These are phyloP conservation scores for Schizophyllum commune DNA, from an alignment of 1,284 basidiomycete species.

Conservation along the genomic window DNA sequence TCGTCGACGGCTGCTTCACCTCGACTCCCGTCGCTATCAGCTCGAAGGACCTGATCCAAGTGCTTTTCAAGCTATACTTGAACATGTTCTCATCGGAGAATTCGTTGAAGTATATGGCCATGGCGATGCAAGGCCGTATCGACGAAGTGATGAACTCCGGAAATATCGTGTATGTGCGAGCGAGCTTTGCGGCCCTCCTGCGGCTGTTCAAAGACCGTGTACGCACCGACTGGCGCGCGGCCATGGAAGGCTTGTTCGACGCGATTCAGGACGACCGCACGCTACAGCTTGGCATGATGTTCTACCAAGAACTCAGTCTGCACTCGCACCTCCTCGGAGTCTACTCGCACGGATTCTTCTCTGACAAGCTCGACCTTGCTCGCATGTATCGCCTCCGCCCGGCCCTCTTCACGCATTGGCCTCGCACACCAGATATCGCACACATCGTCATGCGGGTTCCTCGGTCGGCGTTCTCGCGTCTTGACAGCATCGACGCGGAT, in stretches of 20 bases:
- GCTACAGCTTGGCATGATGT: conserved; percentile 23
- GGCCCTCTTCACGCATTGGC: conserved; percentile 22
- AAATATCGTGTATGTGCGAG: conserved; percentile 34
- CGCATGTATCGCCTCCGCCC: conserved; percentile 4
- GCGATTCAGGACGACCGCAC: conserved; percentile 13
- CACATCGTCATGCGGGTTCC: conserved; percentile 27
- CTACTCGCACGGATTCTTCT: conserved; percentile 14
- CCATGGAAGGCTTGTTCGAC: conserved; percentile 21
- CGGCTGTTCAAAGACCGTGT: conserved; percentile 21
- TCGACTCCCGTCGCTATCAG: conserved; percentile 8
- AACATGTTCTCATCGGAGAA: conserved; percentile 32
- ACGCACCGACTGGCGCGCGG: conserved; percentile 20
- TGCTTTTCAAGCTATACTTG: conserved; percentile 35
- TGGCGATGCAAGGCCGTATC: conserved; percentile 10
- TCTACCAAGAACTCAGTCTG: conserved; percentile 26
- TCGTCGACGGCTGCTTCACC: background rate
- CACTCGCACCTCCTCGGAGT: conserved; percentile 27
- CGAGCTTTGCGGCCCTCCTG: conserved; percentile 34
- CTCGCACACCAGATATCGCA: conserved; percentile 20
- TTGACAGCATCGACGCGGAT: conserved; percentile 12
- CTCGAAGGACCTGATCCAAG: too few species aligned
- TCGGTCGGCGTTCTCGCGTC: conserved; percentile 19
- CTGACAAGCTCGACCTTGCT: background rate
- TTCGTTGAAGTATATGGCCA: conserved; percentile 12
- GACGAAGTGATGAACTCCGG: conserved; percentile 17